These are phyloP conservation scores for Hymenotorrendiella dingleyae DNA, from an alignment of 2,329 filamentous ascomycete species.

Conservation along the genomic window DNA sequence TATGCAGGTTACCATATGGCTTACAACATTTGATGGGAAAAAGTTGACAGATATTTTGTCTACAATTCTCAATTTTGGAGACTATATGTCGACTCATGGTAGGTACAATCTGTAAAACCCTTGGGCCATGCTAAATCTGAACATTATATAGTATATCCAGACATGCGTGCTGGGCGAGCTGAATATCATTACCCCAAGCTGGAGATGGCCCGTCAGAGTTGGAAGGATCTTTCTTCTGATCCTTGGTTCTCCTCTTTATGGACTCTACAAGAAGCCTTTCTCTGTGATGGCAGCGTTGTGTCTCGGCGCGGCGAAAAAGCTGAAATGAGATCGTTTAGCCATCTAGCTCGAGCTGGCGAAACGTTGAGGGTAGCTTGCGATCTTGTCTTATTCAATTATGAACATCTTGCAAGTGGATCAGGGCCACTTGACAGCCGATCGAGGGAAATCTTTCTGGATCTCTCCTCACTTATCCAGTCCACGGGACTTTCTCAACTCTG, in stretches of 20 bases:
- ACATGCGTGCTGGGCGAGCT: no score
- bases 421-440: not conserved
- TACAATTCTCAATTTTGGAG: no score
- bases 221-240: no score
- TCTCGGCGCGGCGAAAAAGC: not conserved
- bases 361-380: not conserved
- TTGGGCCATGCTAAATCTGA: no score
- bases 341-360: not conserved
- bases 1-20: not conserved
- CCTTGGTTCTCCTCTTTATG: not conserved
- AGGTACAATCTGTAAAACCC: no score
- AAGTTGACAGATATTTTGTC: no score
- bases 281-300: not conserved
- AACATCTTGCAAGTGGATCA: no score
- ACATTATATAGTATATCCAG: no score
- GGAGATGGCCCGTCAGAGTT: no score
- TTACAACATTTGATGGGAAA: no score
- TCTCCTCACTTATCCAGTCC: not conserved
- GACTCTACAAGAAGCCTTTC: slow-evolving; percentile 2
- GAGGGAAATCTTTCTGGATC: not conserved
- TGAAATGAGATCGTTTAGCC: not conserved
- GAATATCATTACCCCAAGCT: no score
- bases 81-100: no score
- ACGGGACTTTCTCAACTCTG: not conserved
- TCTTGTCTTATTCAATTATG: not conserved